Evolutionary conservation across 805 yeast species (phyloP).

Genomic region (Pichia phayaonensis): DNA sequence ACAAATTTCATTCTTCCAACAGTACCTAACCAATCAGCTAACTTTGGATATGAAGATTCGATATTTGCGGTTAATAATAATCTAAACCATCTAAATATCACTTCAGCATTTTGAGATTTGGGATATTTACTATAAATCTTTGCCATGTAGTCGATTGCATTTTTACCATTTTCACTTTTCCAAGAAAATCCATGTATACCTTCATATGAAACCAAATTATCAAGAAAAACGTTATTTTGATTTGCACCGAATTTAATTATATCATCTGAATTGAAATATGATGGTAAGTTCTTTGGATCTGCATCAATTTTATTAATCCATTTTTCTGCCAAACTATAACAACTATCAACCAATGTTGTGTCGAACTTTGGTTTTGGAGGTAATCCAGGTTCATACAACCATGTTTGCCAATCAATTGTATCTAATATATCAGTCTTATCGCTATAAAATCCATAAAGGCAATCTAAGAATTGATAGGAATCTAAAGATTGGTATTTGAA

Average conservation of each 20-base stretch:
- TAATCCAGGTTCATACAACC: conserved; percentile 79
- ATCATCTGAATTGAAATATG: conserved; percentile 41
- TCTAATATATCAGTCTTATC: conserved; percentile 46
- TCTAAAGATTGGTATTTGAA: conserved; percentile 69
- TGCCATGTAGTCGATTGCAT: conserved; percentile 28
- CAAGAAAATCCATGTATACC: conserved; percentile 34
- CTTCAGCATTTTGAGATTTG: conserved; percentile 67
- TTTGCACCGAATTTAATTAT: conserved; percentile 56
- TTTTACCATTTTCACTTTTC: conserved; percentile 26
- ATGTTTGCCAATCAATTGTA: conserved; percentile 73
- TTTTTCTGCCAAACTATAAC: conserved; percentile 52
- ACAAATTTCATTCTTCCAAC: conserved; percentile 95
- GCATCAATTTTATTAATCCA: conserved; percentile 45
- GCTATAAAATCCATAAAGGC: conserved; percentile 54
- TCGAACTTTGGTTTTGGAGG: conserved; percentile 84
- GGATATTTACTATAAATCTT: conserved; percentile 34
- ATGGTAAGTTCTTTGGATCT: conserved; percentile 20
- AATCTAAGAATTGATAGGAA: conserved; percentile 71
- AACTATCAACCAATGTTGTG: conserved; percentile 68
- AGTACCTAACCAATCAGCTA: conserved; percentile 82
- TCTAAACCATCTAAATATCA: conserved; percentile 68
- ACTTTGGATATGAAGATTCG: conserved; percentile 35
- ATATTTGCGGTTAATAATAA: conserved; percentile 53
- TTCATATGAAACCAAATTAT: conserved; percentile 49
- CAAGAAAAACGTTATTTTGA: conserved; percentile 75